These are phyloP conservation scores for Penicillium nordicum DNA, from an alignment of 2,329 filamentous ascomycete genomes.

Conservation along the genomic window DNA sequence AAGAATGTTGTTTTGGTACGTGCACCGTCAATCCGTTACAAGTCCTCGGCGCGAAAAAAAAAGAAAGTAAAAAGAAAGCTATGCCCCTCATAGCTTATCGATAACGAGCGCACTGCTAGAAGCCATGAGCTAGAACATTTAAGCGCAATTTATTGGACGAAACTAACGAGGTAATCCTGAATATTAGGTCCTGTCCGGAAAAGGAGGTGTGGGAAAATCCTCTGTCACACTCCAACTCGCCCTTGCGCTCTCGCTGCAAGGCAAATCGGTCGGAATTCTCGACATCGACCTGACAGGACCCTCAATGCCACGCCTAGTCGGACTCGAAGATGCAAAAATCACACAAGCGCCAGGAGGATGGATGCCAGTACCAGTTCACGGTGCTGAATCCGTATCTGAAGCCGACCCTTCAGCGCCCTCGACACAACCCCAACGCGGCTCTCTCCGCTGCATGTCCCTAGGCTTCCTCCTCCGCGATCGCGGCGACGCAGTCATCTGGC, in stretches of 20 bases:
- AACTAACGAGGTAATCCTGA: neutral
- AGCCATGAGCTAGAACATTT: neutral
- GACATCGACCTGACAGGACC: slow-evolving; percentile 95
- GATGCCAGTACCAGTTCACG: slow-evolving; percentile 83
- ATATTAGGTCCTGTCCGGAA: slow-evolving; percentile 75
- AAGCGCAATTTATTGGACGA: neutral
- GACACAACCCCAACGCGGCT: slow-evolving; percentile 30
- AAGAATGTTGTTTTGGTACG: slow-evolving; percentile 45
- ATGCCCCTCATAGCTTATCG: slow-evolving; percentile 36
- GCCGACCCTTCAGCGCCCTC: slow-evolving; percentile 9
- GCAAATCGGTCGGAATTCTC: slow-evolving; percentile 87
- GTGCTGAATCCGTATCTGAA: slow-evolving; percentile 40
- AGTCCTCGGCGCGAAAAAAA: neutral
- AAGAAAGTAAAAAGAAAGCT: slow-evolving; percentile 11
- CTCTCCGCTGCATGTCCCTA: slow-evolving; percentile 74
- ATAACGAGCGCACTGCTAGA: slow-evolving; percentile 30
- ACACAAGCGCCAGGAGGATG: slow-evolving; percentile 88
- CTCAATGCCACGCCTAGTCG: slow-evolving; percentile 92
- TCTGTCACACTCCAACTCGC: slow-evolving; percentile 96
- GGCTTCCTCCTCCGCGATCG: slow-evolving; percentile 82
- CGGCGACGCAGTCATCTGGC: slow-evolving; percentile 93
- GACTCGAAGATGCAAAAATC: slow-evolving; percentile 83
- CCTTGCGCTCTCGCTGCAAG: slow-evolving; percentile 78
- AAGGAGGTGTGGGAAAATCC: slow-evolving; percentile 97
- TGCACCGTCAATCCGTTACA: neutral